Base-by-base conservation (phyloP, 139 green algal species). In the Axilococcus clingmanii region DNA sequence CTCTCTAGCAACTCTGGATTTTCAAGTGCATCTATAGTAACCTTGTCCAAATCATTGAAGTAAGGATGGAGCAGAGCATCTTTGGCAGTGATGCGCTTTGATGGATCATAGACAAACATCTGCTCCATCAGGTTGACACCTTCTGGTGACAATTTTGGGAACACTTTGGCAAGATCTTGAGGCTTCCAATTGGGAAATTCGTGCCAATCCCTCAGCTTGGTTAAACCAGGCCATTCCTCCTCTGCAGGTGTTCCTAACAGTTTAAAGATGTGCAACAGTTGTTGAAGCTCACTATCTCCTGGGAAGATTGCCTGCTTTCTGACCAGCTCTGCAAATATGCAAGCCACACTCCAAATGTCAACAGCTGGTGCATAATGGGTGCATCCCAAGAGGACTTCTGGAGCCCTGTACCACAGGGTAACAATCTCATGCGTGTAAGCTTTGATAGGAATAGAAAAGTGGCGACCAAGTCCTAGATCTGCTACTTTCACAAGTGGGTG, bases 391-490 rank as follows among this genome's bases (percentile, higher is more conserved):
- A 99, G 71, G 29, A 99, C 89, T 75, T 99, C 93, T 7, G 93
- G 93, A 4, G 93, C 93, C 4, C 93, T 71, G 72, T 99, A 99
- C 90, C 93, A 97, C 54, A 99, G 69, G 8, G 92, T 97, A 9
- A 97, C 91, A 48, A 97, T 92, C 79, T 99, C 93, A 66, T 99
- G 93, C 23, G 93, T 99, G 77, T 97, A 99, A 48, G 70, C 82
- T 67, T 95, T 93, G 48, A 99, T 76, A n/a, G 93, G 93, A n/a
- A 99, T 83, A 57, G 79, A 86, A 72, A 97, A 98, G 16, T 85
- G 81, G 4, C 93, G 77, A 12, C 86, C 93, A 33, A 99, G 68
- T 16, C 93, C 93, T 48, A 99, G 72, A 66, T 99, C 93, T 16
- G 93, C 93, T 33, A 99, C 87, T 70, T 98, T 99, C 6, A 98